These are phyloP conservation scores for Candida ponderosae DNA, from an alignment of 805 yeast genomes.

Conservation along the genomic window DNA sequence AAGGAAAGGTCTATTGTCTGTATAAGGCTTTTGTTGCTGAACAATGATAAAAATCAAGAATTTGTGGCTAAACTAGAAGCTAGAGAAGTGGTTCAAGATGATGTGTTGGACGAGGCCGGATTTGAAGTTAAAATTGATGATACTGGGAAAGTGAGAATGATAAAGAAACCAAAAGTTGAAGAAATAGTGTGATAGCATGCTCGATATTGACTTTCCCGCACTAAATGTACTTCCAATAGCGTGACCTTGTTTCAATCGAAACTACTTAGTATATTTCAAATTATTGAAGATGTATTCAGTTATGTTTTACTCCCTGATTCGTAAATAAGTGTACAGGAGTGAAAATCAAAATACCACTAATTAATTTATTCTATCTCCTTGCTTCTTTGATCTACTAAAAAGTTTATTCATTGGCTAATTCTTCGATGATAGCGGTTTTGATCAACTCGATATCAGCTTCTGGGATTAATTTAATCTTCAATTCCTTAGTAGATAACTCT, in stretches of 20 bases:
- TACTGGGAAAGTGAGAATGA: slow-evolving; percentile 56
- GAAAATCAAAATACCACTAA: no score
- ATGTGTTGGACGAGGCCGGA: slow-evolving; percentile 62
- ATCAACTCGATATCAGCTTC: slow-evolving; percentile 67
- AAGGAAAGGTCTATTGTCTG: slow-evolving; percentile 82
- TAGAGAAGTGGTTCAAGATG: slow-evolving; percentile 49
- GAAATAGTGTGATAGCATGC: not conserved
- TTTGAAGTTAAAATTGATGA: slow-evolving; percentile 64
- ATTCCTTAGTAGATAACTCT: slow-evolving; percentile 59
- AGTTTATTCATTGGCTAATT: slow-evolving; percentile 43
- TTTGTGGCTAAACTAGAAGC: slow-evolving; percentile 79
- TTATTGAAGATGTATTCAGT: no score
- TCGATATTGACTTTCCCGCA: no score
- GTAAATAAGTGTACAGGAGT: no score
- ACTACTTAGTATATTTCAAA: no score
- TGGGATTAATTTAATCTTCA: slow-evolving; percentile 66
- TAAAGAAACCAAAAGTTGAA: slow-evolving; percentile 19
- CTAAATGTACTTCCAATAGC: no score
- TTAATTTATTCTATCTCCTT: not conserved
- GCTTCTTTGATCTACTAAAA: no score
- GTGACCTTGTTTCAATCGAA: no score
- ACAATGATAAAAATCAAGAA: slow-evolving; percentile 63
- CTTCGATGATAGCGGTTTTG: slow-evolving; percentile 68
- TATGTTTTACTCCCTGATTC: no score
- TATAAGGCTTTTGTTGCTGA: slow-evolving; percentile 55